phyloP scores from a whole-genome alignment of 1,139 yeast species.

The Pichia sp. region DNA sequence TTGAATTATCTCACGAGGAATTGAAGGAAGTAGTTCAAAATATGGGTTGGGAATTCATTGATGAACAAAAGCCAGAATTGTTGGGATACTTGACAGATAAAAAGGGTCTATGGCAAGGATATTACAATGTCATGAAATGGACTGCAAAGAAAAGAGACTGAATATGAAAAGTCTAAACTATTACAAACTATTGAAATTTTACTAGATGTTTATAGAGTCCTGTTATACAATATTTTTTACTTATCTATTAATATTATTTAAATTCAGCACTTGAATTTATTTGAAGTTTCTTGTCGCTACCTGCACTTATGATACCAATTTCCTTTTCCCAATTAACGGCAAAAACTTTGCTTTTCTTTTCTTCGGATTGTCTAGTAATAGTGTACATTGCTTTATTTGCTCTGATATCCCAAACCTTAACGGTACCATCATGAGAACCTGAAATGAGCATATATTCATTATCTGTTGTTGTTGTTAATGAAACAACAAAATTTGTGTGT shows the following conservation, averaged over 20 bases:
- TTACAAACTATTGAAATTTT: no score
- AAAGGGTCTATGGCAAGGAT: conserved; percentile 68
- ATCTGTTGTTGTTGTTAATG: conserved; percentile 57
- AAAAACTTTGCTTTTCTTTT: conserved; percentile 55
- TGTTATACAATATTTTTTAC: no score
- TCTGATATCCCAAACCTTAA: conserved; percentile 92
- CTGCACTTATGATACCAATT: conserved; percentile 86
- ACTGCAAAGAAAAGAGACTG: conserved; percentile 16
- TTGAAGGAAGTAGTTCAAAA: conserved; percentile 38
- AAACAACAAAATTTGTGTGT: conserved; percentile 85
- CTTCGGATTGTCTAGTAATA: conserved; percentile 47
- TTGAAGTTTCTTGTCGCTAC: conserved; percentile 88
- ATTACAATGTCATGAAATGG: conserved; percentile 57
- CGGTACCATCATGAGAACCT: conserved; percentile 93
- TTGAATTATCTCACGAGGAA: conserved; percentile 65
- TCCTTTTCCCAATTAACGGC: conserved; percentile 78
- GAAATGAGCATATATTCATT: conserved; percentile 78
- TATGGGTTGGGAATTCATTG: conserved; percentile 59
- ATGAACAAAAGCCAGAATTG: conserved; percentile 27
- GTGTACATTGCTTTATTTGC: conserved; percentile 81
- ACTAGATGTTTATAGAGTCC: no score
- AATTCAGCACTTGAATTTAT: conserved; percentile 41
- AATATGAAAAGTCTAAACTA: no score
- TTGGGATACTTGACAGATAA: conserved; percentile 57
- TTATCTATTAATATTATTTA: conserved; percentile 6